Evolutionary conservation across 2,329 filamentous ascomycete genomes (phyloP), one percentile per base, ranked within the genome.

Genomic region (Diplodia corticola): DNA sequence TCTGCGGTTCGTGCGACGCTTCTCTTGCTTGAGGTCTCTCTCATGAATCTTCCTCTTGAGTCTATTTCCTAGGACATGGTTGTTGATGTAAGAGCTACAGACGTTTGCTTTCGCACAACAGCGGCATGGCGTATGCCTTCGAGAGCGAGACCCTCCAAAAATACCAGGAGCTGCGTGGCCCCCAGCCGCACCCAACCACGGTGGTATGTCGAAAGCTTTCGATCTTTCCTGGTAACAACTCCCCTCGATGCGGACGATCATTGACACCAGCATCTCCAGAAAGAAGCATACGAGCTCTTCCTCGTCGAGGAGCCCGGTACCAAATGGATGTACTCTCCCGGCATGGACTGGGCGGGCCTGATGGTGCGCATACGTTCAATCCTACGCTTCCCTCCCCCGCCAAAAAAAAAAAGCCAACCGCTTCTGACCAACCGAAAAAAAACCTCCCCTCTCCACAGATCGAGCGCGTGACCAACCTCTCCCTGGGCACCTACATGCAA

Each of bases 231-330:
- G 6, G 6, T 10, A 20, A 10, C 7, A 2, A n/a, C n/a, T n/a
- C 9, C 5, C 9, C 30, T 33, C 9, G 3, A 13, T 7, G 9
- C 12, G 9, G 30, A 30, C 13, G 1, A 3, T 1, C 3, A 17
- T 24, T n/a, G 33, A 24, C n/a, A 3, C 22, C 2, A 7, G 2
- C 2, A 22, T 12, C 9, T 44, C 3, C 68, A 49, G 67, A 59
- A 20, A 70, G 69, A 24, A 66, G 65, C 50, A 66, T 71, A 55
- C 3, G 66, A 68, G 17, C 70, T 70, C 15, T 51, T 65, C 5
- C 69, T 75, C 9, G 22, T 74, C 26, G 73, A 70, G 49, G 73
- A 75, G 46, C 73, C 73, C 3, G 72, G 73, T 5, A 68, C 65
- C 9, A 69, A 65, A 0, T 74, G 67, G 60, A 64, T 67, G 0